Base-by-base conservation (phyloP, 2,329 filamentous ascomycete species). In the Paecilomyces sp. region DNA sequence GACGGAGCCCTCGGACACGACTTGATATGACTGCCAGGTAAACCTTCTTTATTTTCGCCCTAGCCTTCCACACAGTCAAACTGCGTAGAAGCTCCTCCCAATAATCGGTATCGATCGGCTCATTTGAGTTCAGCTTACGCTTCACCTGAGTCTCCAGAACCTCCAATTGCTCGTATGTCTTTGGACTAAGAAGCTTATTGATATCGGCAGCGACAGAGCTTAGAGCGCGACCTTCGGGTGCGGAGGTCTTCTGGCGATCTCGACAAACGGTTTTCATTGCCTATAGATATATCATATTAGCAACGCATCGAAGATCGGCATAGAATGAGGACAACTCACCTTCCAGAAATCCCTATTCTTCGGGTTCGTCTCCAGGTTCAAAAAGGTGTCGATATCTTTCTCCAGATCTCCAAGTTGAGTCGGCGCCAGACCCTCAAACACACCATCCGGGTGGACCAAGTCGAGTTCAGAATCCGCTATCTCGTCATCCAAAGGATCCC, bases 91-190 rank as follows among this genome's bases (percentile, higher is more conserved):
- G 81, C 71, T 96, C 91, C 71, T 96, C 91, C 94, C 94, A 99
- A 74, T 97, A 99, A 75, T 99, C 94, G 2, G 90, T 91, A 74
- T 99, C 94, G 65, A 99, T 93, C 9, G 90, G 88, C 70, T 97
- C 92, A 70, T 96, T 88, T 7, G 91, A 95, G 57, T 87, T 83
- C 55, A 99, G 79, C 78, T 99, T 99, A 15, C 82, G 80, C 71
- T 86, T 87, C 73, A 99, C 94, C 77, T 97, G 92, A 64, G 81
- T 85, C 75, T 99, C 93, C 55, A 99, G 80, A 18, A 84, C 84
- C 70, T 92, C 88, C n/a, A 99, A 81, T 73, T 97, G 90, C 67
- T 91, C 88, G 67, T 91, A 87, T 15, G 87, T 85, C 77, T 99
- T 99, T 8, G 92, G 91, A 3, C 85, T 84, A 11, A 99, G 81